Percentiles rank a stretch among this genome's conserved stretches.
Conservation (phyloP, 2,329 filamentous ascomycete genomes). For the Trichoderma koningii region DNA sequence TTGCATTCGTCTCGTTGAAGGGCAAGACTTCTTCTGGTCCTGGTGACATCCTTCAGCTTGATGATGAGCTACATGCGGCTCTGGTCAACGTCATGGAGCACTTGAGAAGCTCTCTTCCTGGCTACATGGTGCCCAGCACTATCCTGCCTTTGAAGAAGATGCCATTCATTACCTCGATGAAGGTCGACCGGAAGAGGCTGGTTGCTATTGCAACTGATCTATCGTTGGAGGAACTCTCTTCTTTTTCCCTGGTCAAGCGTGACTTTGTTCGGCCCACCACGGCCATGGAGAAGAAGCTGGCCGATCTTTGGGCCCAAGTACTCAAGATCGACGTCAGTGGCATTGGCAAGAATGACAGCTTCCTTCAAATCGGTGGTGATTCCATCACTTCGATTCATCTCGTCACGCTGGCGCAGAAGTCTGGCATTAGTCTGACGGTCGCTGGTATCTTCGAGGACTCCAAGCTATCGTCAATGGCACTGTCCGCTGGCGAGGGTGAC, state of each 20-base stretch:
- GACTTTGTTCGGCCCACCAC: slow-evolving; percentile 26
- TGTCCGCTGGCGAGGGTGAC: neutral
- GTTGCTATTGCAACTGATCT: neutral
- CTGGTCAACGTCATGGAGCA: slow-evolving; percentile 1
- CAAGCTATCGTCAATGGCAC: slow-evolving; percentile 5
- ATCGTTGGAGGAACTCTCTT: neutral
- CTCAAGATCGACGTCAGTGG: neutral
- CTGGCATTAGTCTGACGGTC: neutral
- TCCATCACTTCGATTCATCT: slow-evolving; percentile 37
- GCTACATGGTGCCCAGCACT: slow-evolving; percentile 42
- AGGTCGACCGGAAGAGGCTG: slow-evolving; percentile 28
- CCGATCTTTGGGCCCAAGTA: slow-evolving; percentile 15
- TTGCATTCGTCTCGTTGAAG: slow-evolving; percentile 17
- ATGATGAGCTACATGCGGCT: neutral
- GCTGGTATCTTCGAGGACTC: slow-evolving; percentile 18
- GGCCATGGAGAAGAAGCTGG: slow-evolving; percentile 3
- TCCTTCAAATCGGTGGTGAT: slow-evolving; percentile 48
- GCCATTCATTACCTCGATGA: slow-evolving; percentile 30
- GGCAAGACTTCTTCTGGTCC: neutral
- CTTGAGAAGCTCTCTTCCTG: slow-evolving; percentile 30
- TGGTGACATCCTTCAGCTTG: neutral
- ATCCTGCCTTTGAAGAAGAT: slow-evolving; percentile 34
- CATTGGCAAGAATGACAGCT: slow-evolving; percentile 36
- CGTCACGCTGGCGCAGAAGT: slow-evolving; percentile 1
- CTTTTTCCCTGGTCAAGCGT: neutral